phyloP scores from a whole-genome alignment of 1,139 yeast species.

The Hansenula anomala region DNA sequence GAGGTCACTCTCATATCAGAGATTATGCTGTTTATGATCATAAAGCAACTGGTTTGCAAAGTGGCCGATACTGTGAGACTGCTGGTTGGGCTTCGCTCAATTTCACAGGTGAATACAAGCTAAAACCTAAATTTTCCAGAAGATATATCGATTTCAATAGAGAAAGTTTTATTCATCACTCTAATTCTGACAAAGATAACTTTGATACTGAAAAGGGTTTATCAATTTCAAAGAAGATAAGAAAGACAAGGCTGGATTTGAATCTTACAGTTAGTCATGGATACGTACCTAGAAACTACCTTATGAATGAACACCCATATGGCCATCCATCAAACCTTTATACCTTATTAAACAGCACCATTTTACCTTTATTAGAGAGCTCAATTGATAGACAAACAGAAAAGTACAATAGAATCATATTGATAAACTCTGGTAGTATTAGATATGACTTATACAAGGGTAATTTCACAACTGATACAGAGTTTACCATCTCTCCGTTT shows the following conservation, averaged over 20 bases:
- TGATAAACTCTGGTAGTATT: slow-evolving; percentile 84
- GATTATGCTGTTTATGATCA: slow-evolving; percentile 72
- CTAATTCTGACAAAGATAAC: slow-evolving; percentile 26
- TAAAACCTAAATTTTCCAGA: slow-evolving; percentile 39
- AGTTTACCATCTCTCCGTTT: slow-evolving; percentile 84
- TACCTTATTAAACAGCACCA: slow-evolving; percentile 50
- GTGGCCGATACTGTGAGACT: slow-evolving; percentile 92
- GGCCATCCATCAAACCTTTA: slow-evolving; percentile 57
- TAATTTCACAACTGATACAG: slow-evolving; percentile 73
- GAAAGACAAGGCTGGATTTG: slow-evolving; percentile 41
- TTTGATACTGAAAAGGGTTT: slow-evolving; percentile 50
- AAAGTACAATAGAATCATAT: slow-evolving; percentile 47
- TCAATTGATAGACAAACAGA: slow-evolving; percentile 12
- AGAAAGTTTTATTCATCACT: slow-evolving; percentile 63
- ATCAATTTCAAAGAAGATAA: slow-evolving; percentile 41
- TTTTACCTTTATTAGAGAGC: slow-evolving; percentile 54
- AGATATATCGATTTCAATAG: slow-evolving; percentile 78
- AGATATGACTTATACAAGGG: slow-evolving; percentile 89
- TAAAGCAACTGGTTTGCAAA: slow-evolving; percentile 70
- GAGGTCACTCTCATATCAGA: slow-evolving; percentile 92
- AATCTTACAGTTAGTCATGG: slow-evolving; percentile 59
- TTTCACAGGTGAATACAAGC: slow-evolving; percentile 19
- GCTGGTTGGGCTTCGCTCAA: slow-evolving; percentile 78
- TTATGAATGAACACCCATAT: slow-evolving; percentile 65
- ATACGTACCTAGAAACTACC: slow-evolving; percentile 59